phyloP scores from a whole-genome alignment of 768 basidiomycete species.

The Naganishia vishniacii region DNA sequence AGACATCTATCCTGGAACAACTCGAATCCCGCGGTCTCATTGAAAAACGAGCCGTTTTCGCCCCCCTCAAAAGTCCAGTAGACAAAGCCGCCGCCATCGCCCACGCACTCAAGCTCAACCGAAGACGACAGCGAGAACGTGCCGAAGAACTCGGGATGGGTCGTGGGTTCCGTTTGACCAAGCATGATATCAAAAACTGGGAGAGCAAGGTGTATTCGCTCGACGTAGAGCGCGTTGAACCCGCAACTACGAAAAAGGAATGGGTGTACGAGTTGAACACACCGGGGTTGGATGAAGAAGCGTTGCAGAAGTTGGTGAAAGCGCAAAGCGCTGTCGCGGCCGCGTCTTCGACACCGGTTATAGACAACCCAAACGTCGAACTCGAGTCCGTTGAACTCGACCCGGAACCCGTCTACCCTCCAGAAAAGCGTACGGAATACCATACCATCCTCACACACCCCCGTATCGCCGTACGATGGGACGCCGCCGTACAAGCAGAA shows the following conservation, averaged over 20 bases:
- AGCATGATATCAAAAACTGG: constrained; percentile 24
- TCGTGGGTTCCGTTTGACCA: constrained; percentile 22
- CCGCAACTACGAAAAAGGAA: constrained; percentile 17
- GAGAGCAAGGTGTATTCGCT: constrained; percentile 19
- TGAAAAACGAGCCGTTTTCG: constrained; percentile 24
- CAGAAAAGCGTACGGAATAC: constrained; percentile 2
- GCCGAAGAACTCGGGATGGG: constrained; percentile 23
- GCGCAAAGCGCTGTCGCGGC: neutral
- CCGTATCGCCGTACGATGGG: constrained; percentile 26
- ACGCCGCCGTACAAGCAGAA: constrained; percentile 31
- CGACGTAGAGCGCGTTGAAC: constrained; percentile 9
- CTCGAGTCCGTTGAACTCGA: constrained; percentile 17
- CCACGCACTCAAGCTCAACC: constrained; percentile 29
- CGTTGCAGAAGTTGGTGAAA: neutral
- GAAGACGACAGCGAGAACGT: constrained; percentile 25
- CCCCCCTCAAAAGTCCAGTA: constrained; percentile 31
- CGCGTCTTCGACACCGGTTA: neutral
- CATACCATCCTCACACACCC: constrained; percentile 10
- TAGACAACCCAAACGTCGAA: constrained; percentile 4
- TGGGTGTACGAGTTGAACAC: constrained; percentile 22
- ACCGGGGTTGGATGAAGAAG: constrained; percentile 12
- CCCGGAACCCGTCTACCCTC: constrained; percentile 20
- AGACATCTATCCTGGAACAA: constrained; percentile 31
- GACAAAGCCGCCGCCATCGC: constrained; percentile 32
- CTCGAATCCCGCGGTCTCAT: constrained; percentile 36